Conservation (phyloP, 2,329 filamentous ascomycete species). For the Remersonia thermophila region DNA sequence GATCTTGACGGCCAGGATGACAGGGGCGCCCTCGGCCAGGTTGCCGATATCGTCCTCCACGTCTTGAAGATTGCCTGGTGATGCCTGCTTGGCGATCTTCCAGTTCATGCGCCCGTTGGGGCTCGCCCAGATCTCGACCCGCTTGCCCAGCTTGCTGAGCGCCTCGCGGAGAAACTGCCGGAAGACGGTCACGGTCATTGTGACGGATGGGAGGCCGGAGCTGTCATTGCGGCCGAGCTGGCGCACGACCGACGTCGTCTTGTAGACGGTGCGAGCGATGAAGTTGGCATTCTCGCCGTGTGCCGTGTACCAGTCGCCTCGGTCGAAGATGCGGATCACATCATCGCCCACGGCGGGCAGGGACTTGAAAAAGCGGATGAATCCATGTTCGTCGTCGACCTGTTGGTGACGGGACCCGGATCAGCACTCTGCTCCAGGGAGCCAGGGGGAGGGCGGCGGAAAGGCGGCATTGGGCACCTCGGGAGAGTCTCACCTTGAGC, state of each 20-base stretch:
- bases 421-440: too few species aligned
- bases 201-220: constrained; percentile 82
- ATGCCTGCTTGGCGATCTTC: constrained; percentile 85
- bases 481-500: constrained; percentile 43
- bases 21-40: constrained; percentile 77
- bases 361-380: constrained; percentile 93
- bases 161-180: constrained; percentile 91
- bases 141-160: constrained; percentile 79
- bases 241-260: constrained; percentile 88
- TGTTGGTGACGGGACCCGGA: constrained; percentile 22
- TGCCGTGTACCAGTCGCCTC: constrained; percentile 92
- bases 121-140: constrained; percentile 81
- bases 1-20: constrained; percentile 91
- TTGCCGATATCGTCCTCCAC: constrained; percentile 89
- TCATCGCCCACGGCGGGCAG: constrained; percentile 58
- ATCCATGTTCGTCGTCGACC: constrained; percentile 94
- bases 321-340: constrained; percentile 82
- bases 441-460: too few species aligned
- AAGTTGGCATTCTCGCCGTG: constrained; percentile 76
- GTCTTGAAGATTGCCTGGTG: constrained; percentile 90
- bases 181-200: constrained; percentile 89
- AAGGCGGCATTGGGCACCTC: constrained; percentile 1
- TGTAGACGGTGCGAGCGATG: constrained; percentile 81
- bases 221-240: constrained; percentile 76
- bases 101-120: constrained; percentile 70